These are phyloP conservation scores for Microsporum audouinii DNA, from an alignment of 2,329 filamentous ascomycete genomes.

Conservation along the genomic window DNA sequence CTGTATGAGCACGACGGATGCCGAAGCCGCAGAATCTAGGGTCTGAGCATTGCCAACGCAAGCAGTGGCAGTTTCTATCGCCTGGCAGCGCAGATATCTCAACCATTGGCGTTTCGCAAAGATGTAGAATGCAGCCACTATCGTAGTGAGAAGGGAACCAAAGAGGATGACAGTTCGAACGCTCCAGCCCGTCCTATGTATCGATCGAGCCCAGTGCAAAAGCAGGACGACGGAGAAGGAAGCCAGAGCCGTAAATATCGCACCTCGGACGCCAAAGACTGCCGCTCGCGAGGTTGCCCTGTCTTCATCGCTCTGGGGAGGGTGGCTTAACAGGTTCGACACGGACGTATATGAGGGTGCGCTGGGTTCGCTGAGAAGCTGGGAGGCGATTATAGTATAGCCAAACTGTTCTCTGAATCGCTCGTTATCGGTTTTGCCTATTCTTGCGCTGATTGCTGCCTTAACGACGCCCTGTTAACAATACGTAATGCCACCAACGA, in stretches of 20 bases:
- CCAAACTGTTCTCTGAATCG: constrained; percentile 86
- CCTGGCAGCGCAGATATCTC: constrained; percentile 62
- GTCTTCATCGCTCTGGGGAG: constrained; percentile 21
- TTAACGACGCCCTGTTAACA: constrained; percentile 23
- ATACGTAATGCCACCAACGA: background rate
- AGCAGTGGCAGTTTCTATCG: constrained; percentile 54
- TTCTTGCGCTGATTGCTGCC: constrained; percentile 48
- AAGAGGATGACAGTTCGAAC: constrained; percentile 30
- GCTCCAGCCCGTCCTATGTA: constrained; percentile 38
- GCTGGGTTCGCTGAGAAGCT: constrained; percentile 59
- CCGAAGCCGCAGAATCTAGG: constrained; percentile 65
- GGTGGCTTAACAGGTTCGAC: constrained; percentile 23
- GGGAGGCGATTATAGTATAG: constrained; percentile 84
- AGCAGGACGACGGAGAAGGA: constrained; percentile 55
- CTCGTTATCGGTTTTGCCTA: constrained; percentile 67
- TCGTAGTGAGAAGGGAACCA: constrained; percentile 38
- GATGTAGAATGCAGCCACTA: constrained; percentile 53
- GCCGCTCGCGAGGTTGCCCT: constrained; percentile 25
- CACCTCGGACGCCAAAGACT: constrained; percentile 51
- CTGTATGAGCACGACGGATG: constrained; percentile 71
- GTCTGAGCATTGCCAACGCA: constrained; percentile 66
- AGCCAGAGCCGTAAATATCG: constrained; percentile 50
- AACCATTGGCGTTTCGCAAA: constrained; percentile 73
- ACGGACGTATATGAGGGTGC: constrained; percentile 32
- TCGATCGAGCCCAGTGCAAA: constrained; percentile 57